Conservation (phyloP, 352 stramenopile species). For the Pythium dissimile region DNA sequence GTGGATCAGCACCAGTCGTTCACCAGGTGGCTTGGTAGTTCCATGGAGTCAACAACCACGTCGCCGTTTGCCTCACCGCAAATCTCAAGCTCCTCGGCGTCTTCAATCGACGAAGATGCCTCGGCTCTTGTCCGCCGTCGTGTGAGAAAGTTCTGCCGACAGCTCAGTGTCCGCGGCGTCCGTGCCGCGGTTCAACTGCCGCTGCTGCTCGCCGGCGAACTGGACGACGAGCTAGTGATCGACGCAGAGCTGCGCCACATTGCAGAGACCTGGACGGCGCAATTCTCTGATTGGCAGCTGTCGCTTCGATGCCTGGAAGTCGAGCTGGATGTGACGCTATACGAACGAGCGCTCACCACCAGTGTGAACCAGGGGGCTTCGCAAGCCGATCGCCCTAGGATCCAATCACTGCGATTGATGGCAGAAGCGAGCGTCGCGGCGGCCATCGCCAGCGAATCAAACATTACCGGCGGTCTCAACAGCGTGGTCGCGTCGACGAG, state of each 20-base stretch:
- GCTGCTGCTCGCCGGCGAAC: slow-evolving; percentile 39
- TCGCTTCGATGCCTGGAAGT: slow-evolving; percentile 55
- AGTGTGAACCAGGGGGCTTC: no score
- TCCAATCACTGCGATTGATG: slow-evolving; percentile 60
- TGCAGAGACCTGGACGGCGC: slow-evolving; percentile 32
- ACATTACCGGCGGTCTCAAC: slow-evolving; percentile 32
- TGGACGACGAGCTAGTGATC: slow-evolving; percentile 41
- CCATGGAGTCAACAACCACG: background rate
- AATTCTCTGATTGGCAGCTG: slow-evolving; percentile 52
- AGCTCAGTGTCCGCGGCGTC: slow-evolving; percentile 46
- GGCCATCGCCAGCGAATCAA: slow-evolving; percentile 13
- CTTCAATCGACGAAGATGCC: background rate
- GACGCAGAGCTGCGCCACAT: slow-evolving; percentile 54
- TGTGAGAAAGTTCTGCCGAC: slow-evolving; percentile 51
- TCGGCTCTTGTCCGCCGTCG: slow-evolving; percentile 29
- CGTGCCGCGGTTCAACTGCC: slow-evolving; percentile 45
- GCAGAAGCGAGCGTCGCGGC: slow-evolving; percentile 39
- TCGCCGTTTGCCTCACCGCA: background rate
- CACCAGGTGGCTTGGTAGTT: slow-evolving; percentile 3
- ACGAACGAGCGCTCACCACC: slow-evolving; percentile 36
- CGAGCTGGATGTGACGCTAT: slow-evolving; percentile 47
- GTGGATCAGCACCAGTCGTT: slow-evolving; percentile 1
- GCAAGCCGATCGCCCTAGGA: slow-evolving; percentile 44
- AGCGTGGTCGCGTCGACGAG: slow-evolving; percentile 43
- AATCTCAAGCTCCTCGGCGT: background rate